Evolutionary conservation across 805 yeast genomes (phyloP).

Genomic region (Candida rishiriensis): DNA sequence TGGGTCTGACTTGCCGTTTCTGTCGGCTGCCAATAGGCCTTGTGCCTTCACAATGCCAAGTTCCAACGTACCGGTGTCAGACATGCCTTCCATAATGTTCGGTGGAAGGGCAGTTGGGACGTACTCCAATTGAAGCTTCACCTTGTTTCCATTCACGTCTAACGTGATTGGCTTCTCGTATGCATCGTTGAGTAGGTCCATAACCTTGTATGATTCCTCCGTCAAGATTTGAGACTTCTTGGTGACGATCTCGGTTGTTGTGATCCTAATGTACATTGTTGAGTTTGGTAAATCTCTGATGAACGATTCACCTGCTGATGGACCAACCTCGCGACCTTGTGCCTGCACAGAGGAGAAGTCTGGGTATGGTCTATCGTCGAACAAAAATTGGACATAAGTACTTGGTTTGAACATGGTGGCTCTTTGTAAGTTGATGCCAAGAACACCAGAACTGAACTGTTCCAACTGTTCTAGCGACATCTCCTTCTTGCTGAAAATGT

Average conservation of each 20-base stretch:
- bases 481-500: constrained; percentile 36
- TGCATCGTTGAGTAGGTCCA: constrained; percentile 49
- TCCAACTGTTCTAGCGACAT: constrained; percentile 49
- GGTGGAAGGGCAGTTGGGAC: constrained; percentile 53
- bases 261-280: constrained; percentile 48
- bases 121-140: constrained; percentile 52
- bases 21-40: constrained; percentile 54
- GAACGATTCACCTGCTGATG: constrained; percentile 54
- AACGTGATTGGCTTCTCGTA: constrained; percentile 43
- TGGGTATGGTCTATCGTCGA: constrained; percentile 64
- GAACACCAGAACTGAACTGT: constrained; percentile 56
- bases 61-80: constrained; percentile 62
- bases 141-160: constrained; percentile 32
- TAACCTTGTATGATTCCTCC: constrained; percentile 46
- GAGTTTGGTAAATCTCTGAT: constrained; percentile 70
- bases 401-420: constrained; percentile 49
- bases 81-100: constrained; percentile 55
- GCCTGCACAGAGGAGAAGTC: constrained; percentile 48
- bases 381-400: constrained; percentile 49
- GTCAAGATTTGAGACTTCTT: constrained; percentile 44
- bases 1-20: constrained; percentile 79
- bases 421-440: constrained; percentile 47
- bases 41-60: constrained; percentile 55
- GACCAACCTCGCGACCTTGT: constrained; percentile 38
- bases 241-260: constrained; percentile 46